A percentile compares a stretch with the other conserved stretches of the same genome.
phyloP scores from a whole-genome alignment of 2,329 filamentous ascomycete species.

The Trichoderma endophyticum region DNA sequence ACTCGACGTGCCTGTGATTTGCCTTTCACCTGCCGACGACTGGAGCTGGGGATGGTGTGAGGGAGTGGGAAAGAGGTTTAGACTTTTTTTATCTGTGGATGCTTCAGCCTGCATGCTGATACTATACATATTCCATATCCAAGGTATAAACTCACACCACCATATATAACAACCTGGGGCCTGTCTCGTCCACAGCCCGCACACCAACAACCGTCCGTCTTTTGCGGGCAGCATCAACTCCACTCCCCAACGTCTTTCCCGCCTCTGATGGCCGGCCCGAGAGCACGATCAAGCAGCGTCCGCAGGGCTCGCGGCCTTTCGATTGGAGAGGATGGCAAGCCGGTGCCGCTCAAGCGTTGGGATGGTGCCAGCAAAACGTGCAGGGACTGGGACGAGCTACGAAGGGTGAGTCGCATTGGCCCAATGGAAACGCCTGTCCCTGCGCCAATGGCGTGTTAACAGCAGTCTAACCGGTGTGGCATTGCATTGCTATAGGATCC shows the following conservation, averaged over 20 bases:
- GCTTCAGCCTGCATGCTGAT: constrained; percentile 8
- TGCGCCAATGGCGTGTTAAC: background rate
- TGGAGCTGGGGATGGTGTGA: constrained; percentile 2
- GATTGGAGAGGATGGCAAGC: constrained; percentile 26
- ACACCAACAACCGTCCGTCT: background rate
- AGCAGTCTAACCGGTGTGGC: constrained; percentile 1
- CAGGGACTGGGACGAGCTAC: constrained; percentile 46
- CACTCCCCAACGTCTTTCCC: constrained; percentile 1
- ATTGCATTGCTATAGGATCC: constrained; percentile 52
- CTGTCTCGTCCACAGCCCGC: constrained; percentile 3
- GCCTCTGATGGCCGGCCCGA: constrained; percentile 17
- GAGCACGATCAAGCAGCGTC: constrained; percentile 16
- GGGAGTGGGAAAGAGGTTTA: background rate
- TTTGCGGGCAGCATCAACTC: constrained; percentile 5
- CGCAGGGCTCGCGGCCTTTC: constrained; percentile 27
- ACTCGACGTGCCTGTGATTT: constrained; percentile 1
- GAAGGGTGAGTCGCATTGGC: constrained; percentile 39
- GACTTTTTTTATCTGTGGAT: constrained; percentile 10
- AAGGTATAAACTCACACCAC: background rate
- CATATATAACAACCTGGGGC: background rate
- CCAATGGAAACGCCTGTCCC: background rate
- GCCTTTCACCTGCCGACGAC: background rate
- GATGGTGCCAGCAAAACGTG: constrained; percentile 47
- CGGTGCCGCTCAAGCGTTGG: constrained; percentile 43
- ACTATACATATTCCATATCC: background rate